phyloP scores from a whole-genome alignment of 768 basidiomycete species.

The Naematelia aurantialba region DNA sequence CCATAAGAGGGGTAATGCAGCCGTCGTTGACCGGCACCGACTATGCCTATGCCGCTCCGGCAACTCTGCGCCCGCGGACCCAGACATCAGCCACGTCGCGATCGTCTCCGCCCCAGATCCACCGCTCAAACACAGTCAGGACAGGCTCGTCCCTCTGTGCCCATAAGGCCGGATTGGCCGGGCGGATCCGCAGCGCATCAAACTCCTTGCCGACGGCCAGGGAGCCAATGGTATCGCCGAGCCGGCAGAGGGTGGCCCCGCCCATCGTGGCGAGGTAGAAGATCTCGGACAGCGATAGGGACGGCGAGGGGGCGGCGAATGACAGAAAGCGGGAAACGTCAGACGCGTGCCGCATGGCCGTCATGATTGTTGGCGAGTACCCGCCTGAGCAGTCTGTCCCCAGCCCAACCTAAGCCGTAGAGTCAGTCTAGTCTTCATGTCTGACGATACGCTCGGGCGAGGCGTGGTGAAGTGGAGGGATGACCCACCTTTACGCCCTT shows the following conservation, averaged over 20 bases:
- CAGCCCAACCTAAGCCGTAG: conserved; percentile 87
- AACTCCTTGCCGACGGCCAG: conserved; percentile 80
- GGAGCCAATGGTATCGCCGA: conserved; percentile 67
- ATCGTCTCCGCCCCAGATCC: conserved; percentile 82
- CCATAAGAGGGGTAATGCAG: too few relatives aligned
- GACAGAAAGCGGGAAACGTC: conserved; percentile 72
- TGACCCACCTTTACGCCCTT: conserved; percentile 71
- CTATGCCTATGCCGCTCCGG: conserved; percentile 57
- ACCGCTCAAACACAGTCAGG: conserved; percentile 68
- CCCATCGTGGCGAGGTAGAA: conserved; percentile 89
- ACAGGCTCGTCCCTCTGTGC: conserved; percentile 49
- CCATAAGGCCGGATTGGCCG: conserved; percentile 51
- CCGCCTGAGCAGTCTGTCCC: conserved; percentile 88
- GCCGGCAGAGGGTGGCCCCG: conserved; percentile 75
- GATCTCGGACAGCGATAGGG: conserved; percentile 68
- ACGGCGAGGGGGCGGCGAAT: conserved; percentile 47
- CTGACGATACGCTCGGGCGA: conserved; percentile 76
- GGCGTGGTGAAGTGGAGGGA: conserved; percentile 86
- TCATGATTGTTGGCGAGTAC: conserved; percentile 71
- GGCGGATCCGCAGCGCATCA: conserved; percentile 75
- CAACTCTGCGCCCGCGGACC: conserved; percentile 74
- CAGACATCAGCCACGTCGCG: conserved; percentile 63
- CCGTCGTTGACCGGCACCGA: too few relatives aligned
- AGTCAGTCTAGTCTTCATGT: conserved; percentile 74
- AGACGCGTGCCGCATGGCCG: conserved; percentile 62